These are phyloP conservation scores for Picea glauca DNA, from an alignment of 75 land plant species.

Conservation along the genomic window DNA sequence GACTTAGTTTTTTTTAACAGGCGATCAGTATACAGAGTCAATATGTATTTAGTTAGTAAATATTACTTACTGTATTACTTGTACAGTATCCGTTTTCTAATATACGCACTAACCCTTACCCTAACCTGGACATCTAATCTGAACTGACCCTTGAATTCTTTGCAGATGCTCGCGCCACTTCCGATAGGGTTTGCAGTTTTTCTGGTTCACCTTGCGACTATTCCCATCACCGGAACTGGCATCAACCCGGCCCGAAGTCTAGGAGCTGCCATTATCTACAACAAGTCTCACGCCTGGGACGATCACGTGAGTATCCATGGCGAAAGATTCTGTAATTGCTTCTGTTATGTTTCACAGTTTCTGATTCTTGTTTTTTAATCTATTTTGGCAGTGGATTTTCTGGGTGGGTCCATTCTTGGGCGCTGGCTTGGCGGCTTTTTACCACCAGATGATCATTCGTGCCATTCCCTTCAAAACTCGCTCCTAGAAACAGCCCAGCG, in stretches of 20 bases:
- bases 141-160: too few species aligned
- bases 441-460: conserved; percentile 60
- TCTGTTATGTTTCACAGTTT: too few species aligned
- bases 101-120: too few species aligned
- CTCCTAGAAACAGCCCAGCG: too few species aligned
- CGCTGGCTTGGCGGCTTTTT: conserved; percentile 63
- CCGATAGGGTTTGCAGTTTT: conserved; percentile 47
- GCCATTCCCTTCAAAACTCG: too few species aligned
- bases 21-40: too few species aligned
- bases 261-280: conserved; percentile 39
- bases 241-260: conserved; percentile 41
- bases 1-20: too few species aligned
- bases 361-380: neutral
- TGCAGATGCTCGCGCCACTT: conserved; percentile 24
- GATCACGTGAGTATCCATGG: conserved; percentile 12
- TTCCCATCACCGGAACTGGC: conserved; percentile 43
- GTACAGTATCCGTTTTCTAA: too few species aligned
- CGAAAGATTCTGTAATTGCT: too few species aligned
- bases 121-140: too few species aligned
- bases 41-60: too few species aligned
- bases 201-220: conserved; percentile 44
- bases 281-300: conserved; percentile 29
- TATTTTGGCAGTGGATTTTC: conserved; percentile 64
- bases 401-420: conserved; percentile 80
- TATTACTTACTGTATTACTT: too few species aligned